Evolutionary conservation across 164 flowering plant species (phyloP), one percentile per base, ranked within the genome.

Genomic region (Macadamia integrifolia): DNA sequence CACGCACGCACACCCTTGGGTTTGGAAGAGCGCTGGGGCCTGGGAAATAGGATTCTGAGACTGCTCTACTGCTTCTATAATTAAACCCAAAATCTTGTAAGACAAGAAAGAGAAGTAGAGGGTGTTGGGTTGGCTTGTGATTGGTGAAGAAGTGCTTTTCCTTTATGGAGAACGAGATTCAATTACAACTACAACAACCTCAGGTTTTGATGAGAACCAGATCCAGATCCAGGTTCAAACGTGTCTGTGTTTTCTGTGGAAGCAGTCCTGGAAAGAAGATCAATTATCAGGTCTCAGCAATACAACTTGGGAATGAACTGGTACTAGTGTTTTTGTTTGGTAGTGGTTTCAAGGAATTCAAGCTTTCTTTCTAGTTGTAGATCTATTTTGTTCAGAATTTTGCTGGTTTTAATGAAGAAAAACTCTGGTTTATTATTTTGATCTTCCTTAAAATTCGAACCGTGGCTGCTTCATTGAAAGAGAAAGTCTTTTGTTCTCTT

Each of bases 191-290:
- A 13, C 72, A 58, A 48, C 72, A 70, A 58, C 73, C 55, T 32
- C 73, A 71, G 28, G 28, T 66, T 35, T 44, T 69, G 29, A 52
- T 61, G 74, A 75, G 70, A 69, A 23, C 23, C 23, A 23, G 23
- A 35, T 35, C 40, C 40, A 35, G 40, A 35, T 88, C 92, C 28
- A 88, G 86, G 70, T 91, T 88, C 84, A 76, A 78, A 55, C 83
- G 93, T 66, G 78, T 87, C 12, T 88, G 93, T 59, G 96, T 88
- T 6, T 90, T 88, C 80, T 88, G 96, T 40, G 96, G 96, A 0
- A 88, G 97, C 79, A 88, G 93, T 67, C 87, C 86, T 0, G 94
- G 97, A 35, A 91, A 87, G 77, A 91, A 82, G 61, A 85, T 89
- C 14, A 80, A 82, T 71, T 90, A 88, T 67, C 92, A 85, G 71